Conservation (phyloP, 1,284 basidiomycete species). For the Microbotryum scabiosae region DNA sequence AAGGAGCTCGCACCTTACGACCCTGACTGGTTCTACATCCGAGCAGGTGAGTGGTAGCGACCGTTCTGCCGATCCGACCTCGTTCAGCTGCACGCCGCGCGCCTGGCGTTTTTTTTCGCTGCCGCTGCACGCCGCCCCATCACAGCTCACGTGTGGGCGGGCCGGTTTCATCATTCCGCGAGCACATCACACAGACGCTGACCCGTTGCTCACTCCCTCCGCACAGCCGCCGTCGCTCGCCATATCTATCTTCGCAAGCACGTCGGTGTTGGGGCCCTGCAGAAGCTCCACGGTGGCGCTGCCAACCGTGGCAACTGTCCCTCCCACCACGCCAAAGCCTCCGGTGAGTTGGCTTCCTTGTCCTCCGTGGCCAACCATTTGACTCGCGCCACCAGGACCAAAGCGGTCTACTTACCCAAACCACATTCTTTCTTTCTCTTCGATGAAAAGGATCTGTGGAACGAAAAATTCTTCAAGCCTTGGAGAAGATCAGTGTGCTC, state of each 20-base stretch:
- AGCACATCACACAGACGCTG: conserved; percentile 7
- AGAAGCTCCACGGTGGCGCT: conserved; percentile 94
- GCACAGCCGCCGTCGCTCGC: conserved; percentile 83
- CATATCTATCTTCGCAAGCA: conserved; percentile 99
- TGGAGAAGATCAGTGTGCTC: conserved; percentile 98
- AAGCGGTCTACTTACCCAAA: too few relatives aligned
- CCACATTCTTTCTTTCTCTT: too few relatives aligned
- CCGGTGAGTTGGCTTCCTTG: conserved; percentile 43
- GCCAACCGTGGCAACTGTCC: conserved; percentile 92
- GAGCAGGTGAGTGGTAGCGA: conserved; percentile 62
- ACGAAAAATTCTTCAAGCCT: conserved; percentile 70
- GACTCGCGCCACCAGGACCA: not conserved
- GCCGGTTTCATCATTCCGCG: conserved; percentile 6
- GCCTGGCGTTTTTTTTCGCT: not conserved
- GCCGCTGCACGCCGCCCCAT: not conserved
- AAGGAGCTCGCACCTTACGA: conserved; percentile 99
- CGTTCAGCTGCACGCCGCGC: not conserved
- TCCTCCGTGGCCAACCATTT: not conserved
- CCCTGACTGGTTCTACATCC: conserved; percentile 98
- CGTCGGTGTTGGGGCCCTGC: conserved; percentile 90
- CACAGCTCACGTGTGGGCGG: conserved; percentile 8
- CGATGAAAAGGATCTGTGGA: conserved; percentile 19
- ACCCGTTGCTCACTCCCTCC: conserved; percentile 2
- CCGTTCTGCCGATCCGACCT: not conserved
- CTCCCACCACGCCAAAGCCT: conserved; percentile 83